Evolutionary conservation across 176 grass and related monocot genomes (phyloP).

Genomic region (Zizania latifolia): DNA sequence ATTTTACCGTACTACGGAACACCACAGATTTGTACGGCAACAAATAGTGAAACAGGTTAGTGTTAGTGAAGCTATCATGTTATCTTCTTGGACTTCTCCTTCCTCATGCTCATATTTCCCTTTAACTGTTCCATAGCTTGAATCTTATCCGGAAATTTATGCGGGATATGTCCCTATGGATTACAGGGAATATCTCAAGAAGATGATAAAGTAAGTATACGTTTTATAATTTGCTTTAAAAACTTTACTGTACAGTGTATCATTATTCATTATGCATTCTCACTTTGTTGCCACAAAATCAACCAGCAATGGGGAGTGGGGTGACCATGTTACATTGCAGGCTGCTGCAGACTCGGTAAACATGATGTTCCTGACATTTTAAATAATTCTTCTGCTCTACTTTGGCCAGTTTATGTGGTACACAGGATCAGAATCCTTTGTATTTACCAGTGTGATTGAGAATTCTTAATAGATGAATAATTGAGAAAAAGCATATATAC

Average conservation of each 20-base stretch:
- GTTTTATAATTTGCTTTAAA: constrained; percentile 4
- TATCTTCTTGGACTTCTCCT: background rate
- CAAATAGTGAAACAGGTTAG: constrained; percentile 78
- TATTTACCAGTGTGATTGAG: background rate
- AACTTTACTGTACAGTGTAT: background rate
- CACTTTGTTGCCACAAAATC: constrained; percentile 4
- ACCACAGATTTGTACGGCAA: constrained; percentile 81
- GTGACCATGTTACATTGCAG: constrained; percentile 94
- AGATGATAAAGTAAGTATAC: constrained; percentile 74
- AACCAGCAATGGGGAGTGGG: constrained; percentile 86
- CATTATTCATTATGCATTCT: background rate
- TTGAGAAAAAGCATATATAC: background rate
- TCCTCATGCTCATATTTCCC: background rate
- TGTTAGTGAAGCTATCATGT: background rate
- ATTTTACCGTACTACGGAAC: constrained; percentile 66
- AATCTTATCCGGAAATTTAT: constrained; percentile 61
- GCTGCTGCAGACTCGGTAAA: constrained; percentile 89
- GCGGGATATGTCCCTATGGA: constrained; percentile 86
- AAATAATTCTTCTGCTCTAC: background rate
- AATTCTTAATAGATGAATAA: background rate
- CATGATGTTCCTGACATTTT: constrained; percentile 1
- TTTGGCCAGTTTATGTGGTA: background rate
- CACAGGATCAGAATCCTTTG: background rate
- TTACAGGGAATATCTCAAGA: constrained; percentile 82
- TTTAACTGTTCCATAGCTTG: constrained; percentile 48